Base-by-base conservation (phyloP, 23 red algal species). In the Agarophyton chilense region DNA sequence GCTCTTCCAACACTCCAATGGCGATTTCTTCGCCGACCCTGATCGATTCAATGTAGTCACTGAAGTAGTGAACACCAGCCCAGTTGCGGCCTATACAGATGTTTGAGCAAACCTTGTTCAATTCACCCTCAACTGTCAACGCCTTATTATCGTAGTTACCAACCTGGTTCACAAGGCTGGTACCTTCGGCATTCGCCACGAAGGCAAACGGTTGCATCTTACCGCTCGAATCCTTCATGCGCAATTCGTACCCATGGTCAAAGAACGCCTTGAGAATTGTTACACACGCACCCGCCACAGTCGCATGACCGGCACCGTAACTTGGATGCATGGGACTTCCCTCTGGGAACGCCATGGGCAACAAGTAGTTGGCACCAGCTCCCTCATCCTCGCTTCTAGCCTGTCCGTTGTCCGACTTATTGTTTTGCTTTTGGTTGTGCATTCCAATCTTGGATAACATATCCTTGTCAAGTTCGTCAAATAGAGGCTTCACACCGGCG, bases 221-320 rank as follows among this genome's bases (percentile, higher is more conserved):
- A 10, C 33, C 60, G 31, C 21, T 19, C 9, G 12, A 4, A 45
- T 54, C 82, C 10, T 54, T 31, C 45, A 78, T 50, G 44, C 49
- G 34, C 24, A 83, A 46, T n/a, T 67, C 77, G 31, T 73, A 43
- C 16, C 34, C 50, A 44, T 72, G 64, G 12, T 93, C 79, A 55
- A 93, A 93, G 54, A 77, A 93, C 24, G 79, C 90, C 71, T 93
- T 86, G 0, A 93, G 65, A 22, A 93, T 39, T 2, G 90, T 93
- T 21, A 93, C 90, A 33, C 90, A 93, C 24, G 90, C 90, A 6
- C 90, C 90, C 1, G 90, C 90, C 39, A 93, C 90, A 2, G 90
- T 86, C 11, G 90, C 90, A 67, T 93, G 90, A 28, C 90, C 90
- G n/a, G 90, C 90, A 2, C 90, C 90, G 67, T 93, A 93, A 6